A percentile compares a stretch with the other conserved stretches of the same genome.
These are phyloP conservation scores for Nitzschia inconspicua DNA, from an alignment of 108 stramenopile species.

Conservation along the genomic window DNA sequence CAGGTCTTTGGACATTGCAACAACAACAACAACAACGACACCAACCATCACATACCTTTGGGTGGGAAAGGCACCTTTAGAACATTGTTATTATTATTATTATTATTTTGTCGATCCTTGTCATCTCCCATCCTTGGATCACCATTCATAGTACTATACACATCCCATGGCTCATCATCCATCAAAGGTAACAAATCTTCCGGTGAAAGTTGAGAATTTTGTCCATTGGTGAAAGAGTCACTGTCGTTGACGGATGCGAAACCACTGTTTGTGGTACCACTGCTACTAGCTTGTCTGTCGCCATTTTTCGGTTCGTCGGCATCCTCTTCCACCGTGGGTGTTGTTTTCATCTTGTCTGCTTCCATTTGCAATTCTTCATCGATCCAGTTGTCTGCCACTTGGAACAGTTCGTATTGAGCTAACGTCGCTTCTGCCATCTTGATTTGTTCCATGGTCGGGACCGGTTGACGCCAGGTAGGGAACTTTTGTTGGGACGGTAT, in stretches of 20 bases:
- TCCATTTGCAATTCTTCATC: conserved; percentile 48
- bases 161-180: conserved; percentile 80
- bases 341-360: conserved; percentile 16
- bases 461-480: conserved; percentile 2
- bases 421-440: conserved; percentile 62
- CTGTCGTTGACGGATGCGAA: no score
- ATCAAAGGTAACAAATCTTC: no score
- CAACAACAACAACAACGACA: not conserved
- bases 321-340: conserved; percentile 34
- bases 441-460: conserved; percentile 25
- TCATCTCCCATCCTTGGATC: no score
- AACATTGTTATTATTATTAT: conserved; percentile 4
- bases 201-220: no score
- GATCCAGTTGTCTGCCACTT: conserved; percentile 70
- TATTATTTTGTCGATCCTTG: conserved; percentile 18
- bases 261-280: conserved; percentile 9
- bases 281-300: not conserved
- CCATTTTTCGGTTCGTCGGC: conserved; percentile 17
- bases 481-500: not conserved
- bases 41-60: conserved; percentile 3
- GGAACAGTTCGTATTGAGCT: conserved; percentile 45
- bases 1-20: not conserved
- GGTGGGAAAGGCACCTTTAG: conserved; percentile 10
- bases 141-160: no score
- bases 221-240: no score